Percentiles rank a stretch among this genome's conserved stretches.
phyloP scores from a whole-genome alignment of 805 yeast species.

The Kregervanrija pseudodelftensis region DNA sequence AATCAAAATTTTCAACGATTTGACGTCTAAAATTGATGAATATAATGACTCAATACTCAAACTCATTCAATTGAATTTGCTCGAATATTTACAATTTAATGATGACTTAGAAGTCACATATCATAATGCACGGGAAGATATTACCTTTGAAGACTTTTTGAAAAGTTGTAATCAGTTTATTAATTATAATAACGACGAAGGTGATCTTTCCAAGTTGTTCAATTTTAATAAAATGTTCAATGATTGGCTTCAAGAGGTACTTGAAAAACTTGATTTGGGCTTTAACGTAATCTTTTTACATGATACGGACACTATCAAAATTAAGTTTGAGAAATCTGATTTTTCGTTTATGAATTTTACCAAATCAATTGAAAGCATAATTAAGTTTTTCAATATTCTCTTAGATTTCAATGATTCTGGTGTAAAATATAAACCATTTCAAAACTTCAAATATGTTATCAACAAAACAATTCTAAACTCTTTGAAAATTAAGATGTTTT shows the following conservation, averaged over 20 bases:
- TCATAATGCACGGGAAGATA: constrained; percentile 6
- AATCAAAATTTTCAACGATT: constrained; percentile 11
- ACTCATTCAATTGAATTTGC: constrained; percentile 6
- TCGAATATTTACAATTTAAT: constrained; percentile 12
- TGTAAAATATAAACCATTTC: constrained; percentile 9
- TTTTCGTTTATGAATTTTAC: constrained; percentile 4
- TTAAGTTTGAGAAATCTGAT: constrained; percentile 3
- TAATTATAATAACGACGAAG: constrained; percentile 1
- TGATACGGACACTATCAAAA: constrained; percentile 1
- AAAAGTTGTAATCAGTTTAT: constrained; percentile 8
- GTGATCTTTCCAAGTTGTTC: constrained; percentile 10
- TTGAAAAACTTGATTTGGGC: constrained; percentile 12
- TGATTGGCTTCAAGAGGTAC: constrained; percentile 16
- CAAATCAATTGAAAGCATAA: constrained; percentile 15
- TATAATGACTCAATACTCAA: constrained; percentile 7
- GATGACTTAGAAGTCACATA: constrained; percentile 8
- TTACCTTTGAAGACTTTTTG: constrained; percentile 13
- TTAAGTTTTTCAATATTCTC: constrained; percentile 20
- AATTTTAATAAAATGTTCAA: constrained; percentile 19
- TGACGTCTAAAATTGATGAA: constrained; percentile 8
- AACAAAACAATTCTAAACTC: constrained; percentile 15
- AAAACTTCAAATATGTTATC: constrained; percentile 12
- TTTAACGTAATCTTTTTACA: constrained; percentile 3
- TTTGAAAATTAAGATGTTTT: constrained; percentile 18
- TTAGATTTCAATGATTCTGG: constrained; percentile 7